Evolutionary conservation across 371 early-diverging fungal genomes (phyloP), one percentile per base, ranked within the genome.

Genomic region (Zopfochytrium polystomum): DNA sequence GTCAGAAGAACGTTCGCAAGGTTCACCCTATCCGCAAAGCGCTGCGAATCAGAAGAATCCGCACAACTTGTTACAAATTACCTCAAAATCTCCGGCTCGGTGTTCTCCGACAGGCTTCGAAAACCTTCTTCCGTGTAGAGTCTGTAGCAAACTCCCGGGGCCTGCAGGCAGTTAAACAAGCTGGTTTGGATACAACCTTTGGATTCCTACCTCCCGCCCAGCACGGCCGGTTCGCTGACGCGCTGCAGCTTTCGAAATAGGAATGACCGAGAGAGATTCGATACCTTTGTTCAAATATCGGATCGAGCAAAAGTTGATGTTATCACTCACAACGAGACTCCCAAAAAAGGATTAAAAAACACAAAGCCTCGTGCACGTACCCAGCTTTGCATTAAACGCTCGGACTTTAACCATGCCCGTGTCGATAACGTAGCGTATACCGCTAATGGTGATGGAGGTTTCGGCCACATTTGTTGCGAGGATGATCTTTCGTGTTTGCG

Each of bases 191-290:
- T n/a, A n/a, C n/a, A n/a, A n/a, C n/a, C n/a, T n/a, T n/a, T n/a
- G n/a, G n/a, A n/a, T n/a, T n/a, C n/a, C n/a, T n/a, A n/a, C n/a
- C 83, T 89, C 92, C 69, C 99, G 83, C 33, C 99, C 99, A 25
- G 99, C 98, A 65, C 99, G 85, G 49, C 99, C 99, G 15, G 89
- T 81, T 44, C 99, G 79, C 77, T 99, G 99, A 62, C 91, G 79
- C 2, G 99, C 97, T 18, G 95, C 90, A 27, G 94, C 89, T 68
- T 96, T 91, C 27, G 94, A 92, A 26, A 98, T 90, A 18, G 92
- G 92, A 51, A 87, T 83, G 0, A 95, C 85, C 42, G 88, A 75
- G 32, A 98, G 77, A 6, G 90, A 85, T 67, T 98, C 97, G 42
- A 93, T 79, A 20, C 68, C 73, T 60, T 43, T 23, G 9, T 9